These are phyloP conservation scores for Chrysoporthe cubensis DNA, from an alignment of 2,329 filamentous ascomycete genomes.

Conservation along the genomic window DNA sequence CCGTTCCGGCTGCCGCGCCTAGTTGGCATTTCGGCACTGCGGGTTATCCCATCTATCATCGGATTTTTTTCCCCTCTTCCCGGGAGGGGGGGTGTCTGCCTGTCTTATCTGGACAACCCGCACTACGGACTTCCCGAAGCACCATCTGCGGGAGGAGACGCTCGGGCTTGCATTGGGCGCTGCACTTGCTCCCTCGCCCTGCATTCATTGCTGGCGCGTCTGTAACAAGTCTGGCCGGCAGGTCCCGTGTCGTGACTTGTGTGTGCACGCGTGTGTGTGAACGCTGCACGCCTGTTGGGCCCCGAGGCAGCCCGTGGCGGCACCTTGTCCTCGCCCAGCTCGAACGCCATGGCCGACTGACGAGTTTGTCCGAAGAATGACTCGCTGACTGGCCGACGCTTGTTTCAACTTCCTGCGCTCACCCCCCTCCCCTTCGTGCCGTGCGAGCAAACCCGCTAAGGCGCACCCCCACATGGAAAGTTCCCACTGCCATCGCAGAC, in stretches of 20 bases:
- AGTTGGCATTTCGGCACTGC: conserved; percentile 9
- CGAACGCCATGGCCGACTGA: conserved; percentile 10
- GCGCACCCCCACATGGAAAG: conserved; percentile 20
- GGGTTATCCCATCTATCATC: not conserved
- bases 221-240: not conserved
- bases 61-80: not conserved
- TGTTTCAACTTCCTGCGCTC: conserved; percentile 22
- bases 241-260: not conserved
- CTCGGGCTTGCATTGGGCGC: conserved; percentile 3
- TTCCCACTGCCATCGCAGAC: conserved; percentile 23
- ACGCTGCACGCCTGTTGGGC: not conserved
- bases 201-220: not conserved
- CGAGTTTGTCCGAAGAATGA: conserved; percentile 24
- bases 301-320: not conserved
- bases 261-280: not conserved
- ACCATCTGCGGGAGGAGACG: not conserved
- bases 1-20: conserved; percentile 26
- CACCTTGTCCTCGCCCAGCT: conserved; percentile 1
- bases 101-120: conserved; percentile 10
- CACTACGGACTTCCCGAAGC: conserved; percentile 11
- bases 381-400: conserved; percentile 24
- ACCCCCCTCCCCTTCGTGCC: conserved; percentile 23
- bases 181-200: conserved; percentile 1
- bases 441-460: conserved; percentile 16
- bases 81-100: not conserved